Evolutionary conservation across 2,329 filamentous ascomycete species (phyloP).

Genomic region (Neodidymelliopsis sp.): DNA sequence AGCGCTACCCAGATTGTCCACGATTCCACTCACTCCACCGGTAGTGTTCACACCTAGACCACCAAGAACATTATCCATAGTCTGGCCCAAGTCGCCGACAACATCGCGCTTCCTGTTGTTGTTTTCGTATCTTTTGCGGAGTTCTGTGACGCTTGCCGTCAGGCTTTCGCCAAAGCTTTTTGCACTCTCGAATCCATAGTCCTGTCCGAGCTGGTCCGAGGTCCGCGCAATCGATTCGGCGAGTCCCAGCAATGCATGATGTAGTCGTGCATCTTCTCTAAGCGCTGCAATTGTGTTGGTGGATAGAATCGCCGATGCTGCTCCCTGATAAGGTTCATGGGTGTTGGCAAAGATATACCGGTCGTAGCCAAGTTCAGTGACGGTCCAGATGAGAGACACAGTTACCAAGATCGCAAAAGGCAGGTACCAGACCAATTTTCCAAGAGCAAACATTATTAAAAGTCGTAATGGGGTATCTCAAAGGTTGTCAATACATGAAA

Average conservation of each 20-base stretch:
- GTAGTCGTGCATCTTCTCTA: slow-evolving; percentile 31
- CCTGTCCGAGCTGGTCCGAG: slow-evolving; percentile 29
- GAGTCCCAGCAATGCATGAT: slow-evolving; percentile 30
- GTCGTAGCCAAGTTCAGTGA: slow-evolving; percentile 25
- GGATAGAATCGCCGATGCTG: slow-evolving; percentile 24
- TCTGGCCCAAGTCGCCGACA: slow-evolving; percentile 18
- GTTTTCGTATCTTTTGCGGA: slow-evolving; percentile 13
- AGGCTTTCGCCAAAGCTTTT: slow-evolving; percentile 28
- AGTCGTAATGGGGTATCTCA: slow-evolving; percentile 18
- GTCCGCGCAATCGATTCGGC: slow-evolving; percentile 31
- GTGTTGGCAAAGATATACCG: slow-evolving; percentile 10
- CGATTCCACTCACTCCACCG: slow-evolving; percentile 20
- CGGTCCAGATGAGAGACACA: slow-evolving; percentile 27
- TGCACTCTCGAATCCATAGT: slow-evolving; percentile 18
- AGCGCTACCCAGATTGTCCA: slow-evolving; percentile 21
- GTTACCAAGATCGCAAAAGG: slow-evolving; percentile 22
- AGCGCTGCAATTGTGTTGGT: slow-evolving; percentile 34
- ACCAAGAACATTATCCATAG: slow-evolving; percentile 15
- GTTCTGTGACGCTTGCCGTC: slow-evolving; percentile 21
- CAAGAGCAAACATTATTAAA: slow-evolving; percentile 38
- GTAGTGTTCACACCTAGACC: slow-evolving; percentile 16
- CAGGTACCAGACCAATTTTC: slow-evolving; percentile 36
- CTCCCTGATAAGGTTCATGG: slow-evolving; percentile 8
- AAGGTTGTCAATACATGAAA: slow-evolving; percentile 19
- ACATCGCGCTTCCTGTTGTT: slow-evolving; percentile 15